Evolutionary conservation across 805 yeast genomes (phyloP).

Genomic region (Kodamaea kaohsiungensis): DNA sequence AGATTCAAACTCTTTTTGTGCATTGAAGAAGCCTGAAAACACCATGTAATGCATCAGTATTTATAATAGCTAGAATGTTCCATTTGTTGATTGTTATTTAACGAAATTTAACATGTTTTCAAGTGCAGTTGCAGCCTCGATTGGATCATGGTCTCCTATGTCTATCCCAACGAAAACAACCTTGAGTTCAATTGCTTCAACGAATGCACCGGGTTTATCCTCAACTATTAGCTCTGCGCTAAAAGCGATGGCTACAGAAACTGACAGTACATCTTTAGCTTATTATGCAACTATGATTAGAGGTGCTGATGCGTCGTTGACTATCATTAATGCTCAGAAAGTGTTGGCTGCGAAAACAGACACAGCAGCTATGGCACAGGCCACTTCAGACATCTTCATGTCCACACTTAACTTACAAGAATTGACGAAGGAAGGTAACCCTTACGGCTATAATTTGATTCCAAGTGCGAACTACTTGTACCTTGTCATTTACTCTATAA

Average conservation of each 20-base stretch:
- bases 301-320: constrained; percentile 40
- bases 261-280: neutral
- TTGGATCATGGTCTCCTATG: constrained; percentile 26
- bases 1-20: neutral
- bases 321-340: constrained; percentile 33
- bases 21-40: neutral
- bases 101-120: neutral
- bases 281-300: constrained; percentile 21
- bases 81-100: neutral
- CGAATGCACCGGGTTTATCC: constrained; percentile 22
- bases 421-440: constrained; percentile 29
- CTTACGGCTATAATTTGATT: constrained; percentile 10
- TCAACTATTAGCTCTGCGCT: neutral
- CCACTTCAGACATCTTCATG: constrained; percentile 34
- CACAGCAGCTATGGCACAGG: constrained; percentile 22
- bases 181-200: constrained; percentile 27
- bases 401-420: constrained; percentile 33
- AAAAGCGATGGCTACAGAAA: constrained; percentile 21
- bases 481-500: constrained; percentile 12
- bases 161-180: constrained; percentile 29
- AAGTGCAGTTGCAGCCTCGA: neutral
- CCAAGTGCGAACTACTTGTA: constrained; percentile 17
- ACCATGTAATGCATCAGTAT: neutral
- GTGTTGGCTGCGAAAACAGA: constrained; percentile 41
- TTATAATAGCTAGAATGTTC: neutral